Percentiles rank a stretch among this genome's conserved stretches.
These are phyloP conservation scores for Trichophyton schoenleinii DNA, from an alignment of 2,329 filamentous ascomycete genomes.

Conservation along the genomic window DNA sequence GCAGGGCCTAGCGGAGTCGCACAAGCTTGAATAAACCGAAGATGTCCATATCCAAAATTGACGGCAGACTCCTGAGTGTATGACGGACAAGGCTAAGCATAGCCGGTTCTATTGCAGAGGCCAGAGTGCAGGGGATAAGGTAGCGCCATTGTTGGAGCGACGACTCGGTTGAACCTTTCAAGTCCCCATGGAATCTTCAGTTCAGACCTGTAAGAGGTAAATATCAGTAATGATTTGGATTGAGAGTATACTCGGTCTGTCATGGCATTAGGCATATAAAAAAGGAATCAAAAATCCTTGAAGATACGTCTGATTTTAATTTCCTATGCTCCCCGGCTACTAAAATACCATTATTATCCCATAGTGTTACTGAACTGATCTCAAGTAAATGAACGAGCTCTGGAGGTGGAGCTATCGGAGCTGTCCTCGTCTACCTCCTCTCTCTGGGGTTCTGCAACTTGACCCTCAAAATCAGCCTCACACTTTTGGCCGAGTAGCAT, in stretches of 20 bases:
- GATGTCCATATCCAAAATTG: background rate
- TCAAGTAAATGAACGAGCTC: background rate
- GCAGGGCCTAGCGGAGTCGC: slow-evolving; percentile 19
- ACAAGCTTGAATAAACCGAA: background rate
- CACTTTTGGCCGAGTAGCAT: slow-evolving; percentile 20
- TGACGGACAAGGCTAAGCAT: background rate
- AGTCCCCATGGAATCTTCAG: background rate
- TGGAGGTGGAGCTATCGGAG: background rate
- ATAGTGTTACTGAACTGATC: background rate
- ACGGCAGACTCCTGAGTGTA: background rate
- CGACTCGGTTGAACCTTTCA: background rate
- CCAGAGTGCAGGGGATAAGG: background rate
- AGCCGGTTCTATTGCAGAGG: background rate
- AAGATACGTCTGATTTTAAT: too few species aligned
- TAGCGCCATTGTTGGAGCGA: background rate
- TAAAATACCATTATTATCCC: too few species aligned
- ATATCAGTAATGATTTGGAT: background rate
- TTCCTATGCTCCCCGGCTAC: too few species aligned
- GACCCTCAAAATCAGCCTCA: background rate
- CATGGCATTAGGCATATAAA: background rate
- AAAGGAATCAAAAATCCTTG: background rate
- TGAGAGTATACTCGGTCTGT: background rate
- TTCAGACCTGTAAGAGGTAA: background rate
- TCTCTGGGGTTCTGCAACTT: background rate
- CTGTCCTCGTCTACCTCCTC: background rate